Percentiles rank a stretch among this genome's conserved stretches.
These are phyloP conservation scores for Claviceps arundinis DNA, from an alignment of 2,329 filamentous ascomycete genomes.

Conservation along the genomic window DNA sequence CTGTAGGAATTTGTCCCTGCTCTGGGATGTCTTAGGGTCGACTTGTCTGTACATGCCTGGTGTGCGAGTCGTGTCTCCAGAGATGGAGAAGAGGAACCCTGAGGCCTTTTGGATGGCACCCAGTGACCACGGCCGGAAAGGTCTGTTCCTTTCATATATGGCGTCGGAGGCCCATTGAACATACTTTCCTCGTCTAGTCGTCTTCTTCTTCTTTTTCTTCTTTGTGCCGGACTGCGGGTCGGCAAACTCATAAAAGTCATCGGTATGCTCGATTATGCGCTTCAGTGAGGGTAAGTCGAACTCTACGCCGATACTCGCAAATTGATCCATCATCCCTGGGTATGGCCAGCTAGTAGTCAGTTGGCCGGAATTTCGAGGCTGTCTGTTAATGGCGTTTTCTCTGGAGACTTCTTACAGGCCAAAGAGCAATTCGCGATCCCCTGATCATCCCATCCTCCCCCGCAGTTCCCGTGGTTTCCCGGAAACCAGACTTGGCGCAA, in stretches of 20 bases:
- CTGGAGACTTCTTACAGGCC: conserved; percentile 20
- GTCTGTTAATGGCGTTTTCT: no score
- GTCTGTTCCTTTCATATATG: conserved; percentile 33
- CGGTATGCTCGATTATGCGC: conserved; percentile 24
- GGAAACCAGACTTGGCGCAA: conserved; percentile 52
- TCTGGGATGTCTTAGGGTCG: conserved; percentile 25
- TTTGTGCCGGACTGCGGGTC: conserved; percentile 4
- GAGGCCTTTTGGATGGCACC: conserved; percentile 28
- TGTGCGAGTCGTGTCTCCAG: conserved; percentile 28
- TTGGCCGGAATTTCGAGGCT: no score
- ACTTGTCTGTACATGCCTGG: conserved; percentile 35
- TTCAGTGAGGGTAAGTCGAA: conserved; percentile 29
- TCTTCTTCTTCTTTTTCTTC: conserved; percentile 3
- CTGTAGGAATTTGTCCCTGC: conserved; percentile 26
- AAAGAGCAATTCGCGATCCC: conserved; percentile 27
- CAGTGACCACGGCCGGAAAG: conserved; percentile 34
- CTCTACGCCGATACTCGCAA: conserved; percentile 36
- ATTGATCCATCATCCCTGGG: conserved; percentile 43
- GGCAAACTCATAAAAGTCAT: conserved; percentile 18
- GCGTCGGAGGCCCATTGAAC: conserved; percentile 32
- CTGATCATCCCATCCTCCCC: conserved; percentile 49
- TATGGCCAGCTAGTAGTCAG: not conserved
- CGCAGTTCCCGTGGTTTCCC: conserved; percentile 57
- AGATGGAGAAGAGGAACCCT: conserved; percentile 29
- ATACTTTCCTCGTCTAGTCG: not conserved